Evolutionary conservation across 495 filamentous ascomycete species (phyloP), one percentile per base, ranked within the genome.

Genomic region (Penicillium manginii): DNA sequence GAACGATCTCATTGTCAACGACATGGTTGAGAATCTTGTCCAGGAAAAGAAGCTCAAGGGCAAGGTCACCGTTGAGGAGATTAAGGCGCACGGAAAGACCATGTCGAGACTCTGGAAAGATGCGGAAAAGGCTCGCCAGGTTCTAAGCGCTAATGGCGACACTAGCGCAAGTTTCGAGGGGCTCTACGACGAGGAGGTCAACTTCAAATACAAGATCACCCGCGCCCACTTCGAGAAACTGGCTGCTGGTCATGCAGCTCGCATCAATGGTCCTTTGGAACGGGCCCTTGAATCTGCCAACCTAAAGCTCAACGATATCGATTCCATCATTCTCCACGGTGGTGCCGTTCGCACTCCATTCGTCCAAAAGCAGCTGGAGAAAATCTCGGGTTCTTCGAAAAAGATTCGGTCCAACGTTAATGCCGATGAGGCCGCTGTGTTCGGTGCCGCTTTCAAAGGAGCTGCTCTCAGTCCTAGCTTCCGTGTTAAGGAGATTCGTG

Each of bases 401-500:
- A 97, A 96, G 78, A 80, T 99, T 57, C 86, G 91, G 54, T 88
- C 88, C 63, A 98, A 93, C 65, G 96, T 99, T 63, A 99, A 99
- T 74, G 88, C 93, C 26, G 96, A 99, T 71, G 96, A 99, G 76
- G 86, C 96, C 15, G 94, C 96, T 49, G 94, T 96, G 15, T 96
- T 99, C 73, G 96, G 96, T 62, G 96, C 96, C 50, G 92, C 91
- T 18, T 98, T 98, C 81, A 91, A 91, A 69, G 96, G 89, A 29
- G 96, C 96, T 48, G 87, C 87, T 59, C 81, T 98, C 50, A 96
- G 90, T 73, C 91, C 93, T 35, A 92, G 87, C 67, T 99, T 99
- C 83, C 86, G 90, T 51, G 96, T 99, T 65, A 99, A 97, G 80
- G 96, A 98, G 64, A 98, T 99, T 59, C 82, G 89, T 52, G 83